Base-by-base conservation (phyloP, 129 eudicot species). In the Tagetes patula region DNA sequence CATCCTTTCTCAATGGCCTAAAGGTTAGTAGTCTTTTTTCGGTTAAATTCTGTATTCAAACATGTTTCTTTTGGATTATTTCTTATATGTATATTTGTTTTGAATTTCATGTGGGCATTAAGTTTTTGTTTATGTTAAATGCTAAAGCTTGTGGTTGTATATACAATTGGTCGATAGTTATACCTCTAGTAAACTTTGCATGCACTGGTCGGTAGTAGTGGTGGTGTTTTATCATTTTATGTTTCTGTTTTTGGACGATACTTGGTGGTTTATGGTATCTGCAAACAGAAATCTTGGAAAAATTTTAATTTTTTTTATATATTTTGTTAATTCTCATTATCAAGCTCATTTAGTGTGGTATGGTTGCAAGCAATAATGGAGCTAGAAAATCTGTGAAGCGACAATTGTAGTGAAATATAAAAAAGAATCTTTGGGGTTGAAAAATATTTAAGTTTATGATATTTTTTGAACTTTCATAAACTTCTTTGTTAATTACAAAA, bases 1-100 rank as follows among this genome's bases (percentile, higher is more conserved):
- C 84, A 85, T 91, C 76, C 82, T 87, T 71, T 78, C 97, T 67
- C 89, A 85, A 77, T 91, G 97, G 97, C 97, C 97, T 38, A 87
- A 87, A 91, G 97, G 97, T 87, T 84, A 32, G 86, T 60, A 49
- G n/a, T 38, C 32, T 65, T 48, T 64, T 40, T n/a, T 9, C 42
- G 12, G 50, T 52, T 71, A 37, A 63, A 42, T 50, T 32, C 32
- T 2, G 32, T 46, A 47, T 52, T 49, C 31, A 8, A 55, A 48
- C 47, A 54, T 30, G 65, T 70, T 54, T 46, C 37, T 54, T 67
- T 65, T 47, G 8, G 45, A 40, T 78, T 32, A 53, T 30, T 45
- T 60, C 43, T 49, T 39, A 33, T 36, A 30, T 7, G 20, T n/a
- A 27, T 40, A 41, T 31, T 41, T 66, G 58, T 75, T 61, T 60